Percentiles rank a stretch among this genome's conserved stretches.
phyloP scores from a whole-genome alignment of 2,329 filamentous ascomycete species.

The Arthrobotrys entomopaga region DNA sequence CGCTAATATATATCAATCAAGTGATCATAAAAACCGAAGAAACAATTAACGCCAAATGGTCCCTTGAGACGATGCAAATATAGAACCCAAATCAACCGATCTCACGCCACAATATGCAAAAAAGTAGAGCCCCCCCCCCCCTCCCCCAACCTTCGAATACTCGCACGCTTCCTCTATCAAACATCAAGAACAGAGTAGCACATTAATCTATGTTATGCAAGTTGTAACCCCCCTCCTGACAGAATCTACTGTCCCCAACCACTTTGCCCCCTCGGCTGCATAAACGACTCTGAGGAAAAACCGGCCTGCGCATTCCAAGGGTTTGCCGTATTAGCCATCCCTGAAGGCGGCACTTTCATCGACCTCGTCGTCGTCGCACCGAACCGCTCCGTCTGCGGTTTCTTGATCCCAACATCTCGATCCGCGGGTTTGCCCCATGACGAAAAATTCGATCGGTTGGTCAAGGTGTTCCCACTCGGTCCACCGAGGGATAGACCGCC shows the following conservation, averaged over 20 bases:
- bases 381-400: slow-evolving; percentile 35
- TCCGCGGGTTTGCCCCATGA: slow-evolving; percentile 25
- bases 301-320: slow-evolving; percentile 28
- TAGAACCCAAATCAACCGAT: no score
- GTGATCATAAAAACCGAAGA: no score
- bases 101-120: no score
- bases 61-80: no score
- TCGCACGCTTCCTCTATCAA: no score
- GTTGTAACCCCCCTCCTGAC: no score
- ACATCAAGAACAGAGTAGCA: no score
- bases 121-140: no score
- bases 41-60: no score
- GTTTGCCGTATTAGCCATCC: slow-evolving; percentile 14
- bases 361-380: slow-evolving; percentile 49
- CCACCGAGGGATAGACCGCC: slow-evolving; percentile 50
- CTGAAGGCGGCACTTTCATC: slow-evolving; percentile 43
- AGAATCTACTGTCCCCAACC: slow-evolving; percentile 13
- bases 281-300: slow-evolving; percentile 15
- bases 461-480: slow-evolving; percentile 1
- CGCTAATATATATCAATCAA: no score
- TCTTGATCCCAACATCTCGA: slow-evolving; percentile 34
- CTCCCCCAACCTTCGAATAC: no score
- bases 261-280: slow-evolving; percentile 6
- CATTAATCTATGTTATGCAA: no score
- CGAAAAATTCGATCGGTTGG: slow-evolving; percentile 33